A percentile compares a stretch with the other conserved stretches of the same genome.
These are phyloP conservation scores for Neurospora tetrasperma DNA, from an alignment of 495 filamentous ascomycete genomes.

Conservation along the genomic window DNA sequence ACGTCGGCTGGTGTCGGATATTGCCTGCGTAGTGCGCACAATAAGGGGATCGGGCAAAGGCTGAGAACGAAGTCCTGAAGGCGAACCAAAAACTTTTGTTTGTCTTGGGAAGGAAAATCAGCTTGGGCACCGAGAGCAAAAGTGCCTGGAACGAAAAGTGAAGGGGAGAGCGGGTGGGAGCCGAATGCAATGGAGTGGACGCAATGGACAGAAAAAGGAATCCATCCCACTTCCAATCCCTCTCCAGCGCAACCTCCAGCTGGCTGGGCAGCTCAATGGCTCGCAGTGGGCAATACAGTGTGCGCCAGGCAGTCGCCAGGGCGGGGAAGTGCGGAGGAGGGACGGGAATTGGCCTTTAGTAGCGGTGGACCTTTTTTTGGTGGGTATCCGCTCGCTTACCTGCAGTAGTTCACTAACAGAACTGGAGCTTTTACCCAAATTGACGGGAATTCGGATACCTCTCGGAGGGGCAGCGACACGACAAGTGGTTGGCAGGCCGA, in stretches of 20 bases:
- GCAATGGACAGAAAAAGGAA: neutral
- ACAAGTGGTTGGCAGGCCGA: neutral
- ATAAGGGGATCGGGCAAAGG: neutral
- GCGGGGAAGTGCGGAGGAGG: neutral
- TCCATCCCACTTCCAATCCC: neutral
- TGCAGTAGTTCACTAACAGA: slow-evolving; percentile 7
- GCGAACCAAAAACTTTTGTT: neutral
- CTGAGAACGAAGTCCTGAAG: neutral
- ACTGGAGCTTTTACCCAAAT: neutral
- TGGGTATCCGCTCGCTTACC: slow-evolving; percentile 14
- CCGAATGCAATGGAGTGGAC: neutral
- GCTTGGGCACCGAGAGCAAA: neutral
- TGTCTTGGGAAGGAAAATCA: neutral
- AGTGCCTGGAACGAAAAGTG: neutral
- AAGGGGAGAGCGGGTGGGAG: neutral
- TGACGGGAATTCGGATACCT: neutral
- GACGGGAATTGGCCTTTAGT: neutral
- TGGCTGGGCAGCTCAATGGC: neutral
- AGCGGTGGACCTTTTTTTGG: neutral
- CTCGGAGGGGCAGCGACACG: neutral
- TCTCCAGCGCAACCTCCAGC: neutral
- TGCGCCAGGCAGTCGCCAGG: neutral
- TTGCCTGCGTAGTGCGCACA: neutral
- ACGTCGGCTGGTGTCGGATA: neutral
- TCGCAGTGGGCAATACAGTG: neutral